Base-by-base conservation (phyloP, 805 yeast species). In the Suhomyces canberraensis region DNA sequence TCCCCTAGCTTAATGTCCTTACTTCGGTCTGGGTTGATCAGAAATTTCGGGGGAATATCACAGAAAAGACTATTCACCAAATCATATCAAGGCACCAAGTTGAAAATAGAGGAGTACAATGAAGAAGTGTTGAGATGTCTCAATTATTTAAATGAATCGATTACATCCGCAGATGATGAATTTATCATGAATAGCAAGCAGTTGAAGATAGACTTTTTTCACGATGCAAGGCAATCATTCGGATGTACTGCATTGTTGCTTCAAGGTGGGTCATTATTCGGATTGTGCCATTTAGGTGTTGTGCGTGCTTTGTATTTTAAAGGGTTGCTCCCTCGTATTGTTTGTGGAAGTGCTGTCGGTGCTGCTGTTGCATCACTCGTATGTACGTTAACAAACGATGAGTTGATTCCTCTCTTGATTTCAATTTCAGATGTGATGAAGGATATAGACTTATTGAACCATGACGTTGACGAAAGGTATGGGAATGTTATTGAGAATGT, bases 241-340 rank as follows among this genome's bases (percentile, higher is more conserved):
- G 98, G 98, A 0, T 77, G 87, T 32, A 88, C 98, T 0, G 97
- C 97, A 0, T 67, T 93, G 39, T 77, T 91, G 25, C 66, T 93
- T 17, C 97, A 93, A 60, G 98, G 98, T 19, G 98, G 98, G 2
- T 84, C 97, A 0, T 64, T 93, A 16, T 93, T 91, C 64, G 98
- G 98, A 0, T 65, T 93, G 43, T 90, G 95, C 51, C 98, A 93
- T 58, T 56, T 93, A 24, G 98, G 98, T 2, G 96, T 90, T 1
- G 85, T 91, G 7, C 83, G 84, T 44, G 91, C 93, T 0, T 66
- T 93, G n/a, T 76, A 82, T 42, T 73, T 75, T 45, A 79, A 83
- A 44, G 82, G 84, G 1, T 62, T 90, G 25, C 66, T 93, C 35
- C 98, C 98, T 0, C 66, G 84, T 28, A 84, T 93, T 2, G 78